Base-by-base conservation (phyloP, 2,329 filamentous ascomycete species). In the Cladosporium sphaerospermum region DNA sequence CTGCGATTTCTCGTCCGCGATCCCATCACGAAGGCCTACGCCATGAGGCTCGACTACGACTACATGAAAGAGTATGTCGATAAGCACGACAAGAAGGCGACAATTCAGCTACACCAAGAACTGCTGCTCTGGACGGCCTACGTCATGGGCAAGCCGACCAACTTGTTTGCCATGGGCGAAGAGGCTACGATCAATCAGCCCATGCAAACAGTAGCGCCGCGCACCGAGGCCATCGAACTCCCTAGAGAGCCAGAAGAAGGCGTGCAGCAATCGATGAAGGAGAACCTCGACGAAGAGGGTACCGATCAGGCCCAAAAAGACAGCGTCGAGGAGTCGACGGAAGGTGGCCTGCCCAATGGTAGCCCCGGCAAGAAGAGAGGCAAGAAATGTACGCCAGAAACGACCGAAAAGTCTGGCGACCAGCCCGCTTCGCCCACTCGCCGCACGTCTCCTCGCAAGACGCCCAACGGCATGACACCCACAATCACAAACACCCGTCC, bases 51-150 rank as follows among this genome's bases (percentile, higher is more conserved):
- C 16, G 91, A 97, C 68, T 77, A 89, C 53, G 79, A 83, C 3
- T 96, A 92, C 66, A 96, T 92, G 69, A 83, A 83, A 54, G 84
- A 92, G 59, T 95, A 96, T 62, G 87, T 96, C 56, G 80, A 82
- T 32, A 93, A 92, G 59, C 96, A 92, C 82, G 88, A 96, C 65
- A 79, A 80, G 45, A 96, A 96, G 66, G 84, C 86, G 9, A 95
- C 96, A 61, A 88, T 96, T 18, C 86, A 84, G 62, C 80, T 99
- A 34, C 87, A 93, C 59, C 82, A 87, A 0, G 83, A 86, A 42
- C 84, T 84, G 14, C 78, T 99, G 23, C 86, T 91, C 9, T 99
- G 93, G 93, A 96, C 91, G 11, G 93, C 93, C 0, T 99, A 96
- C 67, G 84, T 97, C 40, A 97, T 96, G 90, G 92, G 93, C 23